Evolutionary conservation across 192 early-diverging fungal species (phyloP).

Genomic region (Paraglomus brasilianum): DNA sequence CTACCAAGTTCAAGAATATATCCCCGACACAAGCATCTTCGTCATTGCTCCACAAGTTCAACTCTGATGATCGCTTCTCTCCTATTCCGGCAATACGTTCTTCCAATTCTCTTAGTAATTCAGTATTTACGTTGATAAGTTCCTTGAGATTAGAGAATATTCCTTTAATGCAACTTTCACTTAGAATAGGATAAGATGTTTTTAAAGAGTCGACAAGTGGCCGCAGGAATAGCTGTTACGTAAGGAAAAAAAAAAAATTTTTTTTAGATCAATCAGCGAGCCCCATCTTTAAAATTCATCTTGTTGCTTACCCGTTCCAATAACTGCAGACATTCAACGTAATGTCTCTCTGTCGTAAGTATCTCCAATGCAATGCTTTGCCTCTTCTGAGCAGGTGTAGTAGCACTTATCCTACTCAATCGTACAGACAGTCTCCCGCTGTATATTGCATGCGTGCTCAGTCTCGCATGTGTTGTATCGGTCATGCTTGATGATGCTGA

Average conservation of each 20-base stretch:
- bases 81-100: conserved; percentile 45
- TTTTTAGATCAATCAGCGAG: conserved; percentile 21
- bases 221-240: conserved; percentile 27
- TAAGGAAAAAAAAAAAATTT: conserved; percentile 30
- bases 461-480: too few relatives aligned
- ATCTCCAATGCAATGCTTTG: conserved; percentile 75
- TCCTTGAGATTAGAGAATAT: conserved; percentile 69
- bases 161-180: conserved; percentile 58
- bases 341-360: conserved; percentile 79
- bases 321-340: conserved; percentile 74
- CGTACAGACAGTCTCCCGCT: background rate
- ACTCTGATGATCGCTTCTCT: conserved; percentile 23
- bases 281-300: background rate
- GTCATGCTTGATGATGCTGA: too few relatives aligned
- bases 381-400: conserved; percentile 46
- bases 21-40: conserved; percentile 59
- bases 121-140: conserved; percentile 57
- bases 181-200: conserved; percentile 64
- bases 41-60: conserved; percentile 36
- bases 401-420: conserved; percentile 18
- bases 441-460: background rate
- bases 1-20: conserved; percentile 71
- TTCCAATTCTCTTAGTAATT: conserved; percentile 59
- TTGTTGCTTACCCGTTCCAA: conserved; percentile 46
- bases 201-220: conserved; percentile 33